Conservation (phyloP, 2,329 filamentous ascomycete genomes). For the Cladosporium sphaerospermum region DNA sequence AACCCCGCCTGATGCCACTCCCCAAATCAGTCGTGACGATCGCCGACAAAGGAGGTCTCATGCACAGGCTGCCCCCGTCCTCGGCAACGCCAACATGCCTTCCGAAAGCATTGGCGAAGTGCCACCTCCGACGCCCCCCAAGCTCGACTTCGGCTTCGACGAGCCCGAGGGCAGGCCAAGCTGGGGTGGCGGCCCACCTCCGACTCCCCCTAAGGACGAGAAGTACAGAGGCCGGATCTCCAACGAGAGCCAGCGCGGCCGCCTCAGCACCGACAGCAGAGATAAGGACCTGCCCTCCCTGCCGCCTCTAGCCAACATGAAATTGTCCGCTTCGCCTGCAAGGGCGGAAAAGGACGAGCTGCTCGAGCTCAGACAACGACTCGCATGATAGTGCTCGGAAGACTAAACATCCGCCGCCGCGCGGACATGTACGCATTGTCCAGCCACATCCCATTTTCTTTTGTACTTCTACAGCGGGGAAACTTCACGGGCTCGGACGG, state of each 20-base stretch:
- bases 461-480: conserved; percentile 1
- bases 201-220: conserved; percentile 41
- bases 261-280: conserved; percentile 16
- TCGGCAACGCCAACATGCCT: conserved; percentile 23
- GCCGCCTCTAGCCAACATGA: conserved; percentile 17
- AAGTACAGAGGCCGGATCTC: conserved; percentile 1
- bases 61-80: conserved; percentile 9
- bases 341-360: conserved; percentile 18
- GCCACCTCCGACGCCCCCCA: conserved; percentile 29
- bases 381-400: not conserved
- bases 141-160: conserved; percentile 21
- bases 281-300: conserved; percentile 24
- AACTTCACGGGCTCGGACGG: not conserved
- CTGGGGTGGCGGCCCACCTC: conserved; percentile 32
- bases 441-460: conserved; percentile 6
- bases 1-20: conserved; percentile 21
- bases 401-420: not conserved
- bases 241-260: conserved; percentile 2
- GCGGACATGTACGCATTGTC: not conserved
- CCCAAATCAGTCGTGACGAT: conserved; percentile 21
- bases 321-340: conserved; percentile 19
- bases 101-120: conserved; percentile 24
- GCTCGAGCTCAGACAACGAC: conserved; percentile 9
- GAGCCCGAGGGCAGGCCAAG: conserved; percentile 16
- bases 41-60: conserved; percentile 1